These are phyloP conservation scores for Westerdykella aurantiaca DNA, from an alignment of 2,329 filamentous ascomycete genomes.

Conservation along the genomic window DNA sequence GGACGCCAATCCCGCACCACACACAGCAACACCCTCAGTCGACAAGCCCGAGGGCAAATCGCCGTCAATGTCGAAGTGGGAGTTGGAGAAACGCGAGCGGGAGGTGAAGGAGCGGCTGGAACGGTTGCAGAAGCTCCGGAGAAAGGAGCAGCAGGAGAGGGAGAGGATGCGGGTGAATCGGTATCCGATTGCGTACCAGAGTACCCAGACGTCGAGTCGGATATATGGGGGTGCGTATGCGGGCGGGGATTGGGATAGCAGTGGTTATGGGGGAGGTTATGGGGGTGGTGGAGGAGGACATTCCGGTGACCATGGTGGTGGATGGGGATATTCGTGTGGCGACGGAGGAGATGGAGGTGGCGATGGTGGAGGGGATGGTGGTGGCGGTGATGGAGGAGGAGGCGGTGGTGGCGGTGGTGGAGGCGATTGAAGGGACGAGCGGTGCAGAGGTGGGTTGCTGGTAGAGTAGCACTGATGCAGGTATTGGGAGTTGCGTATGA, in stretches of 20 bases:
- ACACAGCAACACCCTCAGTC: too few species aligned
- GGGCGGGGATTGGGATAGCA: background rate
- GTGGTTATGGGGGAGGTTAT: background rate
- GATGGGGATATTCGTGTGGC: background rate
- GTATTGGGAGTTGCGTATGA: background rate
- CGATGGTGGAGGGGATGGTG: constrained; percentile 2
- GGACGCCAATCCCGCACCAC: too few species aligned
- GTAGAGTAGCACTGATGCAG: background rate
- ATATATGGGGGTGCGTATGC: background rate
- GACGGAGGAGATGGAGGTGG: constrained; percentile 2
- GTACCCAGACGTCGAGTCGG: background rate
- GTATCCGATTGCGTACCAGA: background rate
- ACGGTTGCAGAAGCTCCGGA: too few species aligned
- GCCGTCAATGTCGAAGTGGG: too few species aligned
- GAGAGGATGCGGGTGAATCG: background rate
- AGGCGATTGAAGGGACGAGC: background rate
- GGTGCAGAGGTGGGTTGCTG: background rate
- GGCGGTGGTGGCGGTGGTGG: background rate
- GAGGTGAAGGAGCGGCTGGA: background rate
- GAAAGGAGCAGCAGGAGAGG: background rate
- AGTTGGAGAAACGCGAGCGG: background rate
- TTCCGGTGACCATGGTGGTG: background rate
- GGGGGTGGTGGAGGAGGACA: constrained; percentile 1
- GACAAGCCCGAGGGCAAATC: too few species aligned
- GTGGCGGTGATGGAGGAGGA: constrained; percentile 4